Evolutionary conservation across 2,329 filamentous ascomycete species (phyloP).

Genomic region (Falciphora oryzae): DNA sequence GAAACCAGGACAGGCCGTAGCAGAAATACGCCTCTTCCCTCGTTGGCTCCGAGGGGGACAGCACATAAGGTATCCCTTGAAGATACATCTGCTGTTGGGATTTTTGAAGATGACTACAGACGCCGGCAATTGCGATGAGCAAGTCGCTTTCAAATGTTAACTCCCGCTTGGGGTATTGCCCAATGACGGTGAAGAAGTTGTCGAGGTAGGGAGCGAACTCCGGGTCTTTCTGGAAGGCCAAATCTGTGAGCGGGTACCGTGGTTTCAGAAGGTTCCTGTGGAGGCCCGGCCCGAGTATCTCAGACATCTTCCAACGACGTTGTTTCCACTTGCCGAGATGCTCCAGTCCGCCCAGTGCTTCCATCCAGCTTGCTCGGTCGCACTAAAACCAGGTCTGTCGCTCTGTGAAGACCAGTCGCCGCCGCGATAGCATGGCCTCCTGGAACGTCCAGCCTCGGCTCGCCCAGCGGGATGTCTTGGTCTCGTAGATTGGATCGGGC

Average conservation of each 20-base stretch:
- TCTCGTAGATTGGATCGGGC: slow-evolving; percentile 14
- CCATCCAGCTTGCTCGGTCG: neutral
- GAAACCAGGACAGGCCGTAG: too few relatives aligned
- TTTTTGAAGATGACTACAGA: too few relatives aligned
- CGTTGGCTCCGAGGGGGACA: too few relatives aligned
- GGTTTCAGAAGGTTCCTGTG: neutral
- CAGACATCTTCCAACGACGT: too few relatives aligned
- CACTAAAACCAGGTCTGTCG: slow-evolving; percentile 35
- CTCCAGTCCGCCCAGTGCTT: too few relatives aligned
- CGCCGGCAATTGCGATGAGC: neutral
- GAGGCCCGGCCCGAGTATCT: neutral
- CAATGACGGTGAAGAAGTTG: neutral
- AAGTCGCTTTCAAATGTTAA: neutral
- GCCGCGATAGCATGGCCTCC: slow-evolving; percentile 30
- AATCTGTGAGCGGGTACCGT: too few relatives aligned
- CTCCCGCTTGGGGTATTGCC: neutral
- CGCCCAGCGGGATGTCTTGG: slow-evolving; percentile 25
- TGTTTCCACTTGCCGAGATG: too few relatives aligned
- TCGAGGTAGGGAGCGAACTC: neutral
- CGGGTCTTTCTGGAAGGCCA: neutral
- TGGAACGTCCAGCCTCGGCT: slow-evolving; percentile 34
- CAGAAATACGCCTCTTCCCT: too few relatives aligned
- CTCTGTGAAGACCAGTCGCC: slow-evolving; percentile 33
- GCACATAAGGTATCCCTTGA: too few relatives aligned
- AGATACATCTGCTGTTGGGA: too few relatives aligned